Conservation (phyloP, 257 asterid genomes). For the Nicotiana sylvestris region DNA sequence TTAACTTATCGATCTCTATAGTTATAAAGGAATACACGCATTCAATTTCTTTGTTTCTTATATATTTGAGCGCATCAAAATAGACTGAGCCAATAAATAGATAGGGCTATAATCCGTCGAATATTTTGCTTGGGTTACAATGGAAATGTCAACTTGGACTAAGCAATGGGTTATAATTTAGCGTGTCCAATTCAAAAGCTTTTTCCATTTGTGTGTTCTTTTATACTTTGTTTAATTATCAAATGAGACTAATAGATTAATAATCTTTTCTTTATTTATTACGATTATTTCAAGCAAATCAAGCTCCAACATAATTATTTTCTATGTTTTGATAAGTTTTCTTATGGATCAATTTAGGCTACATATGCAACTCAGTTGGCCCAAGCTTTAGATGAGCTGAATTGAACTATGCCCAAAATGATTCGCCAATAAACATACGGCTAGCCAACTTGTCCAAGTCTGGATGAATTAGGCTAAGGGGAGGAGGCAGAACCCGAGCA, state of each 20-base stretch:
- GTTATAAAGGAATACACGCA: background rate
- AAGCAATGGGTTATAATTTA: background rate
- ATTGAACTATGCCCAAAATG: background rate
- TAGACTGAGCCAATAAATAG: background rate
- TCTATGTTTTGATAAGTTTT: background rate
- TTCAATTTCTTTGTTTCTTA: background rate
- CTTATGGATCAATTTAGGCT: background rate
- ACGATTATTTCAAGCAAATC: background rate
- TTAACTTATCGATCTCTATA: background rate
- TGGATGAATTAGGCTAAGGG: too few species aligned
- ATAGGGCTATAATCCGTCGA: background rate
- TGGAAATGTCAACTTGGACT: background rate
- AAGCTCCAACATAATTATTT: background rate
- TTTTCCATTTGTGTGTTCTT: background rate
- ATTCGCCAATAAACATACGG: too few species aligned
- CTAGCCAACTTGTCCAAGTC: too few species aligned
- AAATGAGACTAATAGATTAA: background rate
- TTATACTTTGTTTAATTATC: background rate
- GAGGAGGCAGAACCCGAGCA: too few species aligned
- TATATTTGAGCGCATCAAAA: background rate
- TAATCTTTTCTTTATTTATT: background rate
- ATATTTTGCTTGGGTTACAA: background rate
- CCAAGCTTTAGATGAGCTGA: background rate
- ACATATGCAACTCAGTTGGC: background rate
- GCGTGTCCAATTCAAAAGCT: background rate